phyloP scores from a whole-genome alignment of 164 flowering plant genomes.

The Nymphaea thermarum region DNA sequence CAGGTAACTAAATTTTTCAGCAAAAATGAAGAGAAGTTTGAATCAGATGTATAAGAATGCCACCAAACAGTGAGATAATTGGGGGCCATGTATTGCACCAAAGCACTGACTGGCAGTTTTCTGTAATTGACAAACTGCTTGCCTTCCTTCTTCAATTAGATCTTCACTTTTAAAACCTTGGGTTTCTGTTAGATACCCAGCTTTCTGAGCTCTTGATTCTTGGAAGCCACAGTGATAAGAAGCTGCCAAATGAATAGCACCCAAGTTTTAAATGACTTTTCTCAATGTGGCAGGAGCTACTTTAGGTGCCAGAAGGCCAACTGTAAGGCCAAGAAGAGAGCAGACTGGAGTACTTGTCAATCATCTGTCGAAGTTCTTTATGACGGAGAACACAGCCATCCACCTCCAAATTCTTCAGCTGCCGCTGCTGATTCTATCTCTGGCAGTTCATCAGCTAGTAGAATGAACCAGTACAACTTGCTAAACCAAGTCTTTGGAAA shows the following conservation, averaged over 20 bases:
- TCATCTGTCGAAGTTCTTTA: neutral
- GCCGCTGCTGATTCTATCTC: neutral
- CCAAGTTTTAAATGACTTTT: too few relatives aligned
- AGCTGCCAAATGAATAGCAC: neutral
- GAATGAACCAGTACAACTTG: neutral
- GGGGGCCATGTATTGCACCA: too few relatives aligned
- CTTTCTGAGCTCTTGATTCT: neutral
- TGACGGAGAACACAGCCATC: neutral
- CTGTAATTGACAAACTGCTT: too few relatives aligned
- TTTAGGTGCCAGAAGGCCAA: conserved; percentile 3
- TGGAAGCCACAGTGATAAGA: too few relatives aligned
- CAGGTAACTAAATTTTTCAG: neutral
- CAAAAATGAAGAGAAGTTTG: too few relatives aligned
- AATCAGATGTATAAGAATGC: too few relatives aligned
- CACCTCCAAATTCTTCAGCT: neutral
- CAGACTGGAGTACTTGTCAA: neutral
- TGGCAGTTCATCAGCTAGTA: neutral
- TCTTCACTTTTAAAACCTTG: neutral
- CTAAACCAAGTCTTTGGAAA: neutral
- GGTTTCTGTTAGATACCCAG: neutral
- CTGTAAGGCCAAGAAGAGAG: neutral
- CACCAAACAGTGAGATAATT: too few relatives aligned
- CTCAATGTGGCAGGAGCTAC: neutral
- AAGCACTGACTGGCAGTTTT: too few relatives aligned
- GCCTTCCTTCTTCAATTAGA: too few relatives aligned